Evolutionary conservation across 1,284 basidiomycete species (phyloP), one percentile per base, ranked within the genome.

Genomic region (Leccinum cinnamomeum): DNA sequence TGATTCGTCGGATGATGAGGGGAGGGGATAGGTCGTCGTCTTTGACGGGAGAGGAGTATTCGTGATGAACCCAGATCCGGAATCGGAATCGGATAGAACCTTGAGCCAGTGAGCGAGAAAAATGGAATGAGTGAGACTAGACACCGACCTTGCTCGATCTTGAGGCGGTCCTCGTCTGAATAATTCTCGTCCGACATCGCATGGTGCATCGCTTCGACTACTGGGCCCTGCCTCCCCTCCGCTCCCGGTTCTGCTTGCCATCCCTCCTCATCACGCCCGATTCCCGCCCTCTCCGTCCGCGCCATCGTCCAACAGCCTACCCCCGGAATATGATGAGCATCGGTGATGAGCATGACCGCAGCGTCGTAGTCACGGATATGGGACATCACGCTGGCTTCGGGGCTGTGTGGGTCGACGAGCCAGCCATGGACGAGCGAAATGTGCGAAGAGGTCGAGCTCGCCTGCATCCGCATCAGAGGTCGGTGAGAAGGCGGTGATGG

Each of bases 361-460:
- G 76, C 83, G 69, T 92, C 89, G 60, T 92, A 92, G 72, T 92
- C 89, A 53, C 78, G 78, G 11, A 79, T 78, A 39, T 77, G 79
- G 28, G 78, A 72, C 56, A 95, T 73, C 0, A 85, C 84, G 2
- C 72, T 69, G 25, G 84, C 84, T 69, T 92, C 90, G 0, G 79
- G 74, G 56, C 85, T 86, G 0, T 82, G 81, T 1, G 89, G 88
- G 69, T 97, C 92, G 7, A 90, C 90, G n/a, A 97, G 81, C 95
- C 95, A 97, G 1, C 95, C 95, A 67, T 97, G 94, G 1, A 95
- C 86, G 55, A 97, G 86, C 14, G 84, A 79, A 54, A 97, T 91
- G 85, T 20, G 88, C 79, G 72, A 97, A 97, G 4, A 97, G 83
- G 58, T 90, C 86, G 35, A 97, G 82, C 72, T 92, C 94, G 7